Conservation (phyloP, 768 basidiomycete species). For the Kwoniella sp. region DNA sequence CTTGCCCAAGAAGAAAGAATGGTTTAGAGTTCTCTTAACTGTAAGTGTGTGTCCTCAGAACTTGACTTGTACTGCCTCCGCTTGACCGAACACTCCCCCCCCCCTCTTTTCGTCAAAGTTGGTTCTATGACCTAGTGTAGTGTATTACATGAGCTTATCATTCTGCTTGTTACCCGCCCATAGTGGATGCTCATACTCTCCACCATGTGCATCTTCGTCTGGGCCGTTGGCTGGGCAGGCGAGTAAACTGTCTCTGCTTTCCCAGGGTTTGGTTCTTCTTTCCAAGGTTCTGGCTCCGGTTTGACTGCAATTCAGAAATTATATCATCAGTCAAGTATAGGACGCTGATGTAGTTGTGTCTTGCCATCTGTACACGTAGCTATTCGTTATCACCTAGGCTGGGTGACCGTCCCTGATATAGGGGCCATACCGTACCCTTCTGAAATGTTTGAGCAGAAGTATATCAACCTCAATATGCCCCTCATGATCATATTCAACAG, state of each 20-base stretch:
- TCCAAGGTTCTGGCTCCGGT: too few relatives aligned
- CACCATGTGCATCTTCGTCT: constrained; percentile 27
- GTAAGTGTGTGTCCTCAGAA: too few relatives aligned
- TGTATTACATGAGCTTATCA: too few relatives aligned
- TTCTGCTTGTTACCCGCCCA: too few relatives aligned
- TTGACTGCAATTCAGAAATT: too few relatives aligned
- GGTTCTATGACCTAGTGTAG: too few relatives aligned
- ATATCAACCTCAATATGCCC: constrained; percentile 21
- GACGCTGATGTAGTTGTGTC: background rate
- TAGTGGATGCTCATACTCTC: constrained; percentile 39
- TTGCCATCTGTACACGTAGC: constrained; percentile 9
- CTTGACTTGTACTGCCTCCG: too few relatives aligned
- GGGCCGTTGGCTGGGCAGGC: constrained; percentile 32
- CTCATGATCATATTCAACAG: constrained; percentile 30
- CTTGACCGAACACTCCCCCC: too few relatives aligned
- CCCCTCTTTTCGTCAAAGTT: background rate
- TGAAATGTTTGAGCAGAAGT: constrained; percentile 26
- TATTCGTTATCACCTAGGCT: constrained; percentile 38
- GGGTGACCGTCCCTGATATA: constrained; percentile 20
- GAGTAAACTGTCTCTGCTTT: constrained; percentile 12
- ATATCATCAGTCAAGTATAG: too few relatives aligned
- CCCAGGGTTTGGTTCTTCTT: too few relatives aligned
- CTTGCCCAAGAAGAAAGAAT: constrained; percentile 38
- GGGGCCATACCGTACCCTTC: constrained; percentile 33
- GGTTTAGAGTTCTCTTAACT: constrained; percentile 41